phyloP scores from a whole-genome alignment of 1,139 yeast genomes.

The Suhomyces atakaporum region DNA sequence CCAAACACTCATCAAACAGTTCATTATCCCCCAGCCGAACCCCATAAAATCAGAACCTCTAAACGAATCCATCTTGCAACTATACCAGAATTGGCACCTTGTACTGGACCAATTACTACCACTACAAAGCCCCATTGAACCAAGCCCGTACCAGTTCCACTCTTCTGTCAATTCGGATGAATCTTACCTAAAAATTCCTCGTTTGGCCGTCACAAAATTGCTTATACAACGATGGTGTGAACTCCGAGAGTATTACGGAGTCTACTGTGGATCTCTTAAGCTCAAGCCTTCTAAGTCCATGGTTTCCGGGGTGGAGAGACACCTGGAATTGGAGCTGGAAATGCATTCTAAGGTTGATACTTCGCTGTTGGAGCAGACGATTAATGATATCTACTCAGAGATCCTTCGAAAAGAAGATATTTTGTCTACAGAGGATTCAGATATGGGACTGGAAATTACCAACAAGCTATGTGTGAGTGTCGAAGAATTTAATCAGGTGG shows the following conservation, averaged over 20 bases:
- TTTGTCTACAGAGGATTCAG: conserved; percentile 1
- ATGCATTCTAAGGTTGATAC: conserved; percentile 16
- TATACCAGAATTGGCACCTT: conserved; percentile 16
- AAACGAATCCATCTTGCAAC: conserved; percentile 7
- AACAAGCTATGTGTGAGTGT: not conserved
- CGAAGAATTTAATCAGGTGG: conserved; percentile 7
- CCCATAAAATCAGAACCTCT: not conserved
- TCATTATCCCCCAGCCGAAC: conserved; percentile 6
- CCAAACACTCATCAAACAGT: conserved; percentile 10
- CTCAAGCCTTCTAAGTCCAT: conserved; percentile 14
- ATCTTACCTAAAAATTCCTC: conserved; percentile 20
- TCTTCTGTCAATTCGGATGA: conserved; percentile 19
- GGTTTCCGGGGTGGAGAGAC: conserved; percentile 15
- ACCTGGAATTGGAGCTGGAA: conserved; percentile 15
- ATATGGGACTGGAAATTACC: not conserved
- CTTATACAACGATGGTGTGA: conserved; percentile 29
- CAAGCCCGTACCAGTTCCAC: conserved; percentile 21
- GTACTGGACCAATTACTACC: conserved; percentile 13
- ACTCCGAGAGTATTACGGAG: conserved; percentile 22
- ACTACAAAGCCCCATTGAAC: conserved; percentile 9
- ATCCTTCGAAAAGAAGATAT: conserved; percentile 1
- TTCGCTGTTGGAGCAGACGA: conserved; percentile 4
- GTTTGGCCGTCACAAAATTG: conserved; percentile 27
- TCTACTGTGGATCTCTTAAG: conserved; percentile 22
- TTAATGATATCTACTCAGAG: conserved; percentile 2